Conservation (phyloP, 805 yeast species). For the Monosporozyma siamensis region DNA sequence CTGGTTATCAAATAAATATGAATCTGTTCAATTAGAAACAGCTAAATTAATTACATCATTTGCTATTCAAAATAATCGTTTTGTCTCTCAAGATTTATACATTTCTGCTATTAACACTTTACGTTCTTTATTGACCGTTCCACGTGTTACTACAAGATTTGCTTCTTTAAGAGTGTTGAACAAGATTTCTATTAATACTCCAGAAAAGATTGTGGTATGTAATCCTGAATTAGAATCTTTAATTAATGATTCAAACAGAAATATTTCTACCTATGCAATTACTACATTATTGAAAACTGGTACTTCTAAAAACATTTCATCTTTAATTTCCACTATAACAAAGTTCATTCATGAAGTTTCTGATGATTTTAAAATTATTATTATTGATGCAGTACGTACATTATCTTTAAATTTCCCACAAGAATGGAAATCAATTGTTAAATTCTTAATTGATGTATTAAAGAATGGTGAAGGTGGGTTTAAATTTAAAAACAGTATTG, state of each 20-base stretch:
- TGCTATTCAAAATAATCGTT: conserved; percentile 46
- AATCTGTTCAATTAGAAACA: conserved; percentile 87
- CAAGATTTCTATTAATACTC: conserved; percentile 70
- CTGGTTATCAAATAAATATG: conserved; percentile 73
- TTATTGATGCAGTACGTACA: conserved; percentile 89
- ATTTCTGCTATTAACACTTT: conserved; percentile 63
- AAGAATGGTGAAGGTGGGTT: conserved; percentile 83
- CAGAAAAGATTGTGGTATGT: conserved; percentile 69
- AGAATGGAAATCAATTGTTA: conserved; percentile 73
- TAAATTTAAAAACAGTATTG: conserved; percentile 73
- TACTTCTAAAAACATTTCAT: conserved; percentile 79
- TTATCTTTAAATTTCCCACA: conserved; percentile 88
- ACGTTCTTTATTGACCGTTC: conserved; percentile 71
- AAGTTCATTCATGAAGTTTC: conserved; percentile 87
- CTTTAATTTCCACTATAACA: conserved; percentile 78
- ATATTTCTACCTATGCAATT: conserved; percentile 93
- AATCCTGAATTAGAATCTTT: conserved; percentile 79
- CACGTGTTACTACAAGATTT: conserved; percentile 82
- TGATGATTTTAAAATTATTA: conserved; percentile 91
- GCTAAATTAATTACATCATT: conserved; percentile 44
- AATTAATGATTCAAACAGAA: conserved; percentile 80
- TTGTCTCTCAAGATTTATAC: conserved; percentile 54
- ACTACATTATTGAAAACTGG: conserved; percentile 94
- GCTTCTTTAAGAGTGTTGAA: conserved; percentile 89
- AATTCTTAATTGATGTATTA: conserved; percentile 72